These are phyloP conservation scores for Cladosporium sp. DNA, from an alignment of 2,329 filamentous ascomycete species.

Conservation along the genomic window DNA sequence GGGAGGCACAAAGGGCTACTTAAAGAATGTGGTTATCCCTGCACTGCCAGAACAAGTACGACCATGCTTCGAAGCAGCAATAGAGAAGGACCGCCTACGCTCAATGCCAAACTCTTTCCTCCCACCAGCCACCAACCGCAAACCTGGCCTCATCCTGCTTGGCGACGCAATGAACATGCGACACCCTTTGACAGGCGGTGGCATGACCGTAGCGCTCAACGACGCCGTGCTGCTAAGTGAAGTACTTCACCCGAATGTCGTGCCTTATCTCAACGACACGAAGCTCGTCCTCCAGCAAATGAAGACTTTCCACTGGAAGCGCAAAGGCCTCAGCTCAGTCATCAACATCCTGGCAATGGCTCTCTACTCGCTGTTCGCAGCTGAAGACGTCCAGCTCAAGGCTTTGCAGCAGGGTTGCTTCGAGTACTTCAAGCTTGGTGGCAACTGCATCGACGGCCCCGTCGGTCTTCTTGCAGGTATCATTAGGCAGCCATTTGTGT, in stretches of 20 bases:
- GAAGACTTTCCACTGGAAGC: constrained; percentile 77
- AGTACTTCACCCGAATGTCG: constrained; percentile 67
- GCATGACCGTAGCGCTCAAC: constrained; percentile 97
- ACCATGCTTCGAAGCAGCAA: constrained; percentile 71
- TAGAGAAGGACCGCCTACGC: constrained; percentile 74
- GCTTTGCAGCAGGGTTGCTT: constrained; percentile 90
- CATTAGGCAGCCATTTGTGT: constrained; percentile 71
- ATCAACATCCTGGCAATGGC: constrained; percentile 98
- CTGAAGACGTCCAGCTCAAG: constrained; percentile 72
- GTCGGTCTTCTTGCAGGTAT: constrained; percentile 80
- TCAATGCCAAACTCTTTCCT: constrained; percentile 97
- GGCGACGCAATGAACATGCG: constrained; percentile 99
- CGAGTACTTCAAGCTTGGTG: constrained; percentile 77
- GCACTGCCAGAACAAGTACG: constrained; percentile 70
- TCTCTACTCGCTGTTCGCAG: constrained; percentile 87
- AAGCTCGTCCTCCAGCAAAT: constrained; percentile 67
- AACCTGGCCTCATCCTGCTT: constrained; percentile 74
- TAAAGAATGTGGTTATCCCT: constrained; percentile 77
- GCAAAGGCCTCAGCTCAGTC: constrained; percentile 79
- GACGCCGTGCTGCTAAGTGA: constrained; percentile 78
- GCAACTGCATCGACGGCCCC: constrained; percentile 73
- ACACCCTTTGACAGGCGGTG: constrained; percentile 94
- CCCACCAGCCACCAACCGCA: constrained; percentile 71
- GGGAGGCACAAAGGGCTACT: constrained; percentile 83
- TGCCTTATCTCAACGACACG: constrained; percentile 70